phyloP scores from a whole-genome alignment of 441 rosid genomes.

The Codiaeum variegatum region DNA sequence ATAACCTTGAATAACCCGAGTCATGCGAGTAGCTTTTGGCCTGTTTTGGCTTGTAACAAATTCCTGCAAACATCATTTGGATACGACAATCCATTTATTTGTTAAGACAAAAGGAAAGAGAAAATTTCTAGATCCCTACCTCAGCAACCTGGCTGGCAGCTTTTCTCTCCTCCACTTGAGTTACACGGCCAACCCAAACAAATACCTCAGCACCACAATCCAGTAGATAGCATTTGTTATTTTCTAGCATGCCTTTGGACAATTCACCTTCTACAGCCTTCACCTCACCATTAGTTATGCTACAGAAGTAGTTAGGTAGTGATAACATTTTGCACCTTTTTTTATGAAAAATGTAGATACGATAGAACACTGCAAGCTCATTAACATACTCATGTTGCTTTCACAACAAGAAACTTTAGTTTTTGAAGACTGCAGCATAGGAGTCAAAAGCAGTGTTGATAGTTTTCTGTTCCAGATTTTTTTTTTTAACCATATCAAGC shows the following conservation, averaged over 20 bases:
- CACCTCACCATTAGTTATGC: slow-evolving; percentile 64
- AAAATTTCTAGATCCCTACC: slow-evolving; percentile 42
- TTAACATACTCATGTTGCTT: slow-evolving; percentile 6
- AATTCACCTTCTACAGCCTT: slow-evolving; percentile 73
- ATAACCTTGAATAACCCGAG: slow-evolving; percentile 89
- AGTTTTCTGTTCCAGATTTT: background rate
- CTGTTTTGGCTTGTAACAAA: slow-evolving; percentile 68
- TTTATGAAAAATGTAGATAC: background rate
- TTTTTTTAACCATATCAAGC: background rate
- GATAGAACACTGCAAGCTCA: background rate
- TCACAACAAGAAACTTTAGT: background rate
- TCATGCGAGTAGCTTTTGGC: slow-evolving; percentile 80
- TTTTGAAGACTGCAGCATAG: background rate
- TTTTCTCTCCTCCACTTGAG: slow-evolving; percentile 98
- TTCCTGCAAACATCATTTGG: slow-evolving; percentile 51
- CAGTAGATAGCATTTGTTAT: slow-evolving; percentile 79
- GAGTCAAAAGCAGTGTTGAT: background rate
- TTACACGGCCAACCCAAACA: slow-evolving; percentile 96
- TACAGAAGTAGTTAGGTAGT: slow-evolving; percentile 29
- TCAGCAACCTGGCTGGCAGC: slow-evolving; percentile 73
- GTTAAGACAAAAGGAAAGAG: slow-evolving; percentile 21
- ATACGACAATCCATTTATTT: slow-evolving; percentile 31
- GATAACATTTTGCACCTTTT: slow-evolving; percentile 27
- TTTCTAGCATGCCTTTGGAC: slow-evolving; percentile 82
- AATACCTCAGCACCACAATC: slow-evolving; percentile 91